These are phyloP conservation scores for barrel medic (Medicago truncatula) DNA, from an alignment of 306 rosid genomes.

Conservation along the genomic window DNA sequence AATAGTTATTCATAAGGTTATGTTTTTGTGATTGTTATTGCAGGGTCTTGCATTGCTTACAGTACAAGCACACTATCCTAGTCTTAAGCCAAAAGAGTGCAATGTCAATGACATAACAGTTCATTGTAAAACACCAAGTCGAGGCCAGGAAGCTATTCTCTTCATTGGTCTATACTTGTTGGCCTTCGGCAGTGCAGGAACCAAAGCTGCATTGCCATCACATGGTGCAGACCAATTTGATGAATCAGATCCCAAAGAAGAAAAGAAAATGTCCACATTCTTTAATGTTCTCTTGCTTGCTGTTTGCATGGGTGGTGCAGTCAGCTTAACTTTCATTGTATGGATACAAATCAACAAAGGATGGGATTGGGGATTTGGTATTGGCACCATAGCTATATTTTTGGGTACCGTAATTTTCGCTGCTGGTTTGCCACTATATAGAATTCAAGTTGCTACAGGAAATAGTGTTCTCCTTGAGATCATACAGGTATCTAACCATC, in stretches of 20 bases:
- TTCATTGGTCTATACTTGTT: constrained; percentile 65
- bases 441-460: constrained; percentile 62
- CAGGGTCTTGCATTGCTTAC: constrained; percentile 75
- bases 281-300: constrained; percentile 72
- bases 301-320: constrained; percentile 69
- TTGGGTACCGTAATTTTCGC: constrained; percentile 56
- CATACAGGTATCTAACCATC: constrained; percentile 56
- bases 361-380: constrained; percentile 91
- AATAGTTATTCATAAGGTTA: neutral
- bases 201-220: constrained; percentile 79
- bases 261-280: constrained; percentile 73
- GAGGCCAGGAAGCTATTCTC: constrained; percentile 62
- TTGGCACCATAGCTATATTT: constrained; percentile 61
- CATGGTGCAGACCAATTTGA: constrained; percentile 97
- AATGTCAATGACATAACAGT: constrained; percentile 40
- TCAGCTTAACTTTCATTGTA: constrained; percentile 75
- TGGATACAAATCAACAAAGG: constrained; percentile 80
- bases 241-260: constrained; percentile 75
- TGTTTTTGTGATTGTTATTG: neutral
- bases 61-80: constrained; percentile 73
- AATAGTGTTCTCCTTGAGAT: constrained; percentile 66
- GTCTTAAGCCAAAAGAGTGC: constrained; percentile 69
- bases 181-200: constrained; percentile 71
- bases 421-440: constrained; percentile 71
- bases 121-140: constrained; percentile 54